Evolutionary conservation across 2,329 filamentous ascomycete species (phyloP).

Genomic region (Neofusicoccum umdonicola): DNA sequence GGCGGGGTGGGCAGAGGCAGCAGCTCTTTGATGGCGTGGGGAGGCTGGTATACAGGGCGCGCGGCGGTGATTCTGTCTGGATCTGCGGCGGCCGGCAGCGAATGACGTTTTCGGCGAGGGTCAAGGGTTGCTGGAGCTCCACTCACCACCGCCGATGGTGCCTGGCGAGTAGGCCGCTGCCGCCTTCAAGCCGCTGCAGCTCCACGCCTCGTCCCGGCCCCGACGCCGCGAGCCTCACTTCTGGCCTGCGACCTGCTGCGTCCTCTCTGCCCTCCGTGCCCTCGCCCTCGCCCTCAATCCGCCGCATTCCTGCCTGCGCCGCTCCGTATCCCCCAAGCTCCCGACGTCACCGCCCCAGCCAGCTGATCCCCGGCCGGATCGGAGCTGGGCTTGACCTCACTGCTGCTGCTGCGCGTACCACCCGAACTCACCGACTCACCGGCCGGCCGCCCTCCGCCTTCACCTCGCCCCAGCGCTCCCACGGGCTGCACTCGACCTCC

Average conservation of each 20-base stretch:
- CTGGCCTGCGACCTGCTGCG: not conserved
- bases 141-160: not conserved
- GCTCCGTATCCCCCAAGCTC: not conserved
- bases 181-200: constrained; percentile 2
- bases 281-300: not conserved
- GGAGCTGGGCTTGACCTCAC: not conserved
- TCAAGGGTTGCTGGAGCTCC: constrained; percentile 5
- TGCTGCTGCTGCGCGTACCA: not conserved
- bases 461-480: not conserved
- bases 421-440: constrained; percentile 11
- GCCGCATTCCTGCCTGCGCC: not conserved
- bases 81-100: not conserved
- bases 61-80: not conserved
- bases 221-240: constrained; percentile 12
- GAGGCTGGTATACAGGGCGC: constrained; percentile 5
- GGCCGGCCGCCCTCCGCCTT: not conserved
- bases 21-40: constrained; percentile 2
- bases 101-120: constrained; percentile 15
- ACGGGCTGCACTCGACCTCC: not conserved
- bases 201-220: constrained; percentile 7
- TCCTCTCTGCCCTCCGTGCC: not conserved
- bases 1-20: not conserved
- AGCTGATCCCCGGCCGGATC: constrained; percentile 2
- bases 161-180: not conserved
- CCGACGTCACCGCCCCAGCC: constrained; percentile 1